Conservation (phyloP, 306 rosid genomes). For the Gleditsia sinensis region DNA sequence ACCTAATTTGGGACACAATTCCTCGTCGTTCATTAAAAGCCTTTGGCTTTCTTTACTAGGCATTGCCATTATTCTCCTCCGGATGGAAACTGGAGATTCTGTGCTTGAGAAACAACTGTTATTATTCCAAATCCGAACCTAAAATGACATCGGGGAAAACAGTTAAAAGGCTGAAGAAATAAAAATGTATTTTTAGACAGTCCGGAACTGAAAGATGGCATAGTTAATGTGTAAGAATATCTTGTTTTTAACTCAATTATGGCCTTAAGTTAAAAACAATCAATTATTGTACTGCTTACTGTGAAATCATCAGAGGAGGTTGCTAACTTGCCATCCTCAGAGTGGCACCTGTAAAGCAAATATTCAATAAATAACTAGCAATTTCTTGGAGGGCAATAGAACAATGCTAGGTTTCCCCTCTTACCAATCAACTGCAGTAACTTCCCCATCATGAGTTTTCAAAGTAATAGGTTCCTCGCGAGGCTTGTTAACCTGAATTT, state of each 20-base stretch:
- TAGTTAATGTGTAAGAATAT: neutral
- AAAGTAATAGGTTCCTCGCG: constrained; percentile 56
- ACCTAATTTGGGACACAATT: constrained; percentile 34
- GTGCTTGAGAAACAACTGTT: constrained; percentile 37
- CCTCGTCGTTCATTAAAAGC: constrained; percentile 46
- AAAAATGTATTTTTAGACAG: neutral
- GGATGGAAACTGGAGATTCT: constrained; percentile 50
- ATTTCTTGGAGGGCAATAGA: constrained; percentile 13
- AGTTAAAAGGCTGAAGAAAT: constrained; percentile 7
- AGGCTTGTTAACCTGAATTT: constrained; percentile 74
- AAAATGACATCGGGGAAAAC: constrained; percentile 1
- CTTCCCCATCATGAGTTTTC: constrained; percentile 78
- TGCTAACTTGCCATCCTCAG: constrained; percentile 81
- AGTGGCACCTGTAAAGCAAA: constrained; percentile 57
- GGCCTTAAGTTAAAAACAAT: neutral
- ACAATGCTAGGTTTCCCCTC: constrained; percentile 25
- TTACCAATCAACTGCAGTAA: constrained; percentile 91
- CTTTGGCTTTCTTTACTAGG: constrained; percentile 55
- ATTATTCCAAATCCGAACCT: constrained; percentile 83
- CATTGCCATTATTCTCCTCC: constrained; percentile 86
- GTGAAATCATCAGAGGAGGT: constrained; percentile 90
- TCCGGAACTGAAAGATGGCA: neutral
- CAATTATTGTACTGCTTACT: constrained; percentile 42
- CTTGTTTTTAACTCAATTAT: neutral
- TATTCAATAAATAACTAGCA: constrained; percentile 7